Conservation (phyloP, 164 flowering plant genomes). For the Houttuynia cordata region DNA sequence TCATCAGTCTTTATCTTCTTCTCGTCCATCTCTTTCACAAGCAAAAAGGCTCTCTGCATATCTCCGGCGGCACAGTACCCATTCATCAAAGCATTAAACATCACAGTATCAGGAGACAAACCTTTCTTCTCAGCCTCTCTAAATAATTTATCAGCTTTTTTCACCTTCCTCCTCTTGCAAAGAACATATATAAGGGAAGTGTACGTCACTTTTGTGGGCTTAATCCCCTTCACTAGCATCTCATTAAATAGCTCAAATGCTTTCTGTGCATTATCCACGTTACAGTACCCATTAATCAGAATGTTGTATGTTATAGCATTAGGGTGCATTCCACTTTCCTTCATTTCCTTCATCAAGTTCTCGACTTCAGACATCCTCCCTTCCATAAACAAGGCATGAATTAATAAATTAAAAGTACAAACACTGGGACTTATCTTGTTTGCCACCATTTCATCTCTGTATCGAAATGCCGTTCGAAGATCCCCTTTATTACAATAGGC, state of each 20-base stretch:
- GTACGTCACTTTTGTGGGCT: constrained; percentile 53
- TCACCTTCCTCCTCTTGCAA: constrained; percentile 39
- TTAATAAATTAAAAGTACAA: constrained; percentile 59
- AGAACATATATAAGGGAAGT: constrained; percentile 66
- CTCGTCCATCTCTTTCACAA: constrained; percentile 53
- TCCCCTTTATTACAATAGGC: constrained; percentile 60
- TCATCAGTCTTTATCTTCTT: constrained; percentile 58
- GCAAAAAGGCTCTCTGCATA: constrained; percentile 26
- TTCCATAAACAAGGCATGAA: constrained; percentile 65
- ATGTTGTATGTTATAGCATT: constrained; percentile 72
- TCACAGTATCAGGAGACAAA: constrained; percentile 46
- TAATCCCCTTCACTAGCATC: constrained; percentile 48
- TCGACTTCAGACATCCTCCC: constrained; percentile 38
- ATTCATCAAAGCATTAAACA: constrained; percentile 62
- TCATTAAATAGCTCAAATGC: constrained; percentile 56
- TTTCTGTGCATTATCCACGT: constrained; percentile 41
- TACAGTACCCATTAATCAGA: constrained; percentile 67
- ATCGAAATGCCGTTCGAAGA: constrained; percentile 41
- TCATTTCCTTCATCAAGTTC: constrained; percentile 53
- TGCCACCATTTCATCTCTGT: constrained; percentile 54
- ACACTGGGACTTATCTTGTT: constrained; percentile 44
- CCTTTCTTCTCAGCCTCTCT: constrained; percentile 30
- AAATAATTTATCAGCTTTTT: constrained; percentile 64
- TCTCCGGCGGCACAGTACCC: constrained; percentile 47
- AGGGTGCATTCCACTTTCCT: constrained; percentile 26